phyloP scores from a whole-genome alignment of 768 basidiomycete genomes.

The Podaxis pistillaris region DNA sequence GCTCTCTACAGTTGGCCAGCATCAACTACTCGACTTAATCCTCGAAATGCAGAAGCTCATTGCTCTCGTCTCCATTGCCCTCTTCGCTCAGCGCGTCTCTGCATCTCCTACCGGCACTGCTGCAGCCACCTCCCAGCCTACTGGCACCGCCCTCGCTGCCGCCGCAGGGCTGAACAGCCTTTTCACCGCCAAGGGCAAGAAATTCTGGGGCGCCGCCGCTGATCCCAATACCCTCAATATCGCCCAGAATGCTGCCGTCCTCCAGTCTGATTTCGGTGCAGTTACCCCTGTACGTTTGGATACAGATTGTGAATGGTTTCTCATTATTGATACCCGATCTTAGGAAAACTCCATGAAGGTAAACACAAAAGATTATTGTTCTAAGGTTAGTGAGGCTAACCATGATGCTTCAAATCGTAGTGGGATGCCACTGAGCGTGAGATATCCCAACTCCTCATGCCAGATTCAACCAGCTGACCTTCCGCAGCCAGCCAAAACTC shows the following conservation, averaged over 20 bases:
- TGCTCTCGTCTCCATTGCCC: conserved; percentile 5
- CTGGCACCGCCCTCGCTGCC: conserved; percentile 12
- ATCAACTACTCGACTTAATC: background rate
- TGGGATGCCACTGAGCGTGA: conserved; percentile 42
- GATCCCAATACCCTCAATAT: conserved; percentile 29
- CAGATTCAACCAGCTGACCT: background rate
- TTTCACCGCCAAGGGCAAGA: conserved; percentile 31
- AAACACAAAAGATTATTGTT: background rate
- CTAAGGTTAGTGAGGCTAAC: background rate
- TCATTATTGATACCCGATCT: background rate
- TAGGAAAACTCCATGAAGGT: conserved; percentile 42
- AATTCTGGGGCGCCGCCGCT: conserved; percentile 29
- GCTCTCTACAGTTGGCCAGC: background rate
- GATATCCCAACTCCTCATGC: background rate
- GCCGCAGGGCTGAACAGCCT: conserved; percentile 24
- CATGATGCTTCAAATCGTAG: conserved; percentile 16
- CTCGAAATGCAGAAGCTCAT: conserved; percentile 10
- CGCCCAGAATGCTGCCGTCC: conserved; percentile 25
- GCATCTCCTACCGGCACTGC: conserved; percentile 1
- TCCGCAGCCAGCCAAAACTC: conserved; percentile 25
- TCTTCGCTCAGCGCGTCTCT: conserved; percentile 14
- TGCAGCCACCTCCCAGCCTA: too few relatives aligned
- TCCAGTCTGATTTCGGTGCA: conserved; percentile 38
- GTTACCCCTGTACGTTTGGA: conserved; percentile 31
- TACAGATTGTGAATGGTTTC: background rate